These are phyloP conservation scores for Aristolochia fimbriata DNA, from an alignment of 164 flowering plant species.

Conservation along the genomic window DNA sequence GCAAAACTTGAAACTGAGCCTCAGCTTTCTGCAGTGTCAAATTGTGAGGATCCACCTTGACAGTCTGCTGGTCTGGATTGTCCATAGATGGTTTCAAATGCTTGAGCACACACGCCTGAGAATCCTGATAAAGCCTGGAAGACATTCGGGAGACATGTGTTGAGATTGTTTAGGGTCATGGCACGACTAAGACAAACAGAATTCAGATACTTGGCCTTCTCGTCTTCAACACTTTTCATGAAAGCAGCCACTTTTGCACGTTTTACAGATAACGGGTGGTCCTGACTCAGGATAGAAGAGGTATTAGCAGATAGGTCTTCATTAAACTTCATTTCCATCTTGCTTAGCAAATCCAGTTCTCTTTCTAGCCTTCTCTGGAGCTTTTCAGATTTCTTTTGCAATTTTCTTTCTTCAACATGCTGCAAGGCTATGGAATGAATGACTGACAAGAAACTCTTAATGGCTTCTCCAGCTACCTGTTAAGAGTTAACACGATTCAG, in stretches of 20 bases:
- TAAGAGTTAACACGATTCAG: neutral
- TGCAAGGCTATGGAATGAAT: conserved; percentile 51
- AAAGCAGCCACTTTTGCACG: conserved; percentile 47
- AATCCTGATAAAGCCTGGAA: conserved; percentile 57
- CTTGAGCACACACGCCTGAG: conserved; percentile 36
- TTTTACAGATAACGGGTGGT: conserved; percentile 42
- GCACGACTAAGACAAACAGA: conserved; percentile 34
- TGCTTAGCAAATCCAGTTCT: conserved; percentile 32
- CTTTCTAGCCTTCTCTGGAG: conserved; percentile 53
- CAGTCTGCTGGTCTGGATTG: neutral
- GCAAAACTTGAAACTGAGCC: neutral
- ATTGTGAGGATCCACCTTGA: neutral
- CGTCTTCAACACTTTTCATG: conserved; percentile 39
- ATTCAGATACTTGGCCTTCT: conserved; percentile 44
- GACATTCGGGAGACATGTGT: conserved; percentile 57
- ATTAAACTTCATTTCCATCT: conserved; percentile 47
- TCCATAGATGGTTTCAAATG: conserved; percentile 38
- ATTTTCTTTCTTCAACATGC: conserved; percentile 46
- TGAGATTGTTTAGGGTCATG: conserved; percentile 57
- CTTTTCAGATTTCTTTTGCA: conserved; percentile 34
- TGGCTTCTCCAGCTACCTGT: conserved; percentile 72
- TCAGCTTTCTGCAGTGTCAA: too few relatives aligned
- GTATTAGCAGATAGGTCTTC: conserved; percentile 14
- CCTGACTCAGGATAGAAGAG: conserved; percentile 24
- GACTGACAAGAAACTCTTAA: conserved; percentile 41